Base-by-base conservation (phyloP, 2,329 filamentous ascomycete species). In the Xenosphaeropsis pyriputrescens region DNA sequence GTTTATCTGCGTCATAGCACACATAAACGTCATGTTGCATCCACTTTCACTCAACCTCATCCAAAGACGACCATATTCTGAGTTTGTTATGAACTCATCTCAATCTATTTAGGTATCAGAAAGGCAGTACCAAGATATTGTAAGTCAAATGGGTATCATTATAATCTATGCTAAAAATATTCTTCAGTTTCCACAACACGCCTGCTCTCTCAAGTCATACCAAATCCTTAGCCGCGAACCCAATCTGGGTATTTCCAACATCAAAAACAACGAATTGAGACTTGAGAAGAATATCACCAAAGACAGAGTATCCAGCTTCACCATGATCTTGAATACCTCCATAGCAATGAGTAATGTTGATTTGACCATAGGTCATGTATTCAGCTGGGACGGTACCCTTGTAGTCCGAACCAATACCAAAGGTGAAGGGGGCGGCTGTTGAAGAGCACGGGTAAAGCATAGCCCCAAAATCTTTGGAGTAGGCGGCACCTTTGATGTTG, bases 241-340 rank as follows among this genome's bases (percentile, higher is more conserved):
- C 43, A 18, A 47, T 22, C 30, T 36, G 39, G 26, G 38, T 41
- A 19, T 46, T 39, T 13, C 43, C 45, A 9, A 35, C 39, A 37
- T 55, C 48, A 39, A 57, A 54, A n/a, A 55, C 52, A 18, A 54
- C 53, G 39, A 53, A 51, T 42, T 53, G 50, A n/a, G 49, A 45
- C 42, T 57, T 57, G 34, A 56, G 43, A 5, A 49, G 45, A 16
- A 55, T 43, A 30, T 53, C 50, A 14, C 54, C 54, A 29, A 53
- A 49, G 13, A 56, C 50, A 32, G 43, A 46, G 37, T 55, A 52
- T 6, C 41, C 41, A 8, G 54, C 41, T 18, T 31, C 26, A 6
- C 38, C 40, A 31, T 39, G 36, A 35, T 34, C 38, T 33, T 47
- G 45, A 34, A 47, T 45, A 3, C 45, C 45, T n/a, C 45, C 43